phyloP scores from a whole-genome alignment of 805 yeast genomes.

The Candida suzukii region DNA sequence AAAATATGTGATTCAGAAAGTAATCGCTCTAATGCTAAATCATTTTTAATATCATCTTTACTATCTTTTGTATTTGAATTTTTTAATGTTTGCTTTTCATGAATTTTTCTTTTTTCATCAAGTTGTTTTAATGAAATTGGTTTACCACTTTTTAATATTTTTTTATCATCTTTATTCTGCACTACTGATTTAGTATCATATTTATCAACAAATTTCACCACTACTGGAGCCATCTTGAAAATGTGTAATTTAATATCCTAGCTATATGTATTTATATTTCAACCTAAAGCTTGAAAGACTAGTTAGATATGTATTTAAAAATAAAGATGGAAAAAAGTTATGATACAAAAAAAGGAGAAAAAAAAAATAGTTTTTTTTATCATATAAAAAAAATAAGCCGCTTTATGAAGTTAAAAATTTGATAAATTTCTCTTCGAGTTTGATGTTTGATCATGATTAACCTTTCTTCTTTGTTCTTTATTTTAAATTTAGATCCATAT shows the following conservation, averaged over 20 bases:
- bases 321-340: too few relatives aligned
- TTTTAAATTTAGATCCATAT: too few relatives aligned
- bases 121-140: conserved; percentile 41
- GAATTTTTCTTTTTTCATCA: conserved; percentile 28
- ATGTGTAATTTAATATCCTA: too few relatives aligned
- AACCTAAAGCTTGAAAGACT: too few relatives aligned
- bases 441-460: too few relatives aligned
- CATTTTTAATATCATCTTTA: conserved; percentile 56
- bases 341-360: neutral
- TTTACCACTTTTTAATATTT: conserved; percentile 52
- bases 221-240: conserved; percentile 32
- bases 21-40: conserved; percentile 64
- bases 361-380: too few relatives aligned
- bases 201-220: conserved; percentile 39
- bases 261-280: too few relatives aligned
- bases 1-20: conserved; percentile 66
- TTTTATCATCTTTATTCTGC: conserved; percentile 42
- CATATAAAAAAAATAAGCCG: neutral
- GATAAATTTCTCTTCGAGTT: neutral
- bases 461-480: too few relatives aligned
- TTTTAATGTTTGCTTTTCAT: conserved; percentile 20
- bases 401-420: neutral
- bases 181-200: conserved; percentile 17
- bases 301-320: too few relatives aligned
- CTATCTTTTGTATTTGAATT: conserved; percentile 29